phyloP scores from a whole-genome alignment of 2,329 filamentous ascomycete species.

The Colletotrichum theobromicola region DNA sequence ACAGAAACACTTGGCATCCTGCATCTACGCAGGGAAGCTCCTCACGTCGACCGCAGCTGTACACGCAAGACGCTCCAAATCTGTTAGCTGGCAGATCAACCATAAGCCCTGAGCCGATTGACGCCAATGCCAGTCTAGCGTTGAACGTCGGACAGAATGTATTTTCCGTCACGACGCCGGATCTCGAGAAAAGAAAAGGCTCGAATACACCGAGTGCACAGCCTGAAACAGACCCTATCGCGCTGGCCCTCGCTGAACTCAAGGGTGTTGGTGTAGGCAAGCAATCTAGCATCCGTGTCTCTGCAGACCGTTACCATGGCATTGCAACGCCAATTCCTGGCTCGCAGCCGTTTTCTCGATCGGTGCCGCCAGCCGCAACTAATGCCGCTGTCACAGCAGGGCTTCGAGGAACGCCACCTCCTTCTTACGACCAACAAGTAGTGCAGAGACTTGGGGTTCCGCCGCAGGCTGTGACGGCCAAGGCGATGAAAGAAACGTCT shows the following conservation, averaged over 20 bases:
- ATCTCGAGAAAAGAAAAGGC: conserved; percentile 55
- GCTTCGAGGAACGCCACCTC: conserved; percentile 80
- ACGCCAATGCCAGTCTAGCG: conserved; percentile 90
- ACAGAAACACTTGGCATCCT: conserved; percentile 66
- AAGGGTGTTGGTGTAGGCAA: conserved; percentile 82
- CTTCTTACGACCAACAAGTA: conserved; percentile 81
- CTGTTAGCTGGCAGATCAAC: conserved; percentile 48
- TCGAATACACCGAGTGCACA: conserved; percentile 44
- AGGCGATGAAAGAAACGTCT: conserved; percentile 94
- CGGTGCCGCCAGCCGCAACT: conserved; percentile 41
- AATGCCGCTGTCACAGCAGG: conserved; percentile 55
- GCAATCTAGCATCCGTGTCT: conserved; percentile 80
- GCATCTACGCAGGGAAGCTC: conserved; percentile 32
- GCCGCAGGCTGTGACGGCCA: conserved; percentile 88
- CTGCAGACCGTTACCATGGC: conserved; percentile 96
- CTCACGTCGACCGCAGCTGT: conserved; percentile 43
- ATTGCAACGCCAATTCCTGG: conserved; percentile 80
- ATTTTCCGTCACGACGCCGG: conserved; percentile 86
- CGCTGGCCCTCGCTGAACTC: conserved; percentile 87
- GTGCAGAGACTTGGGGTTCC: conserved; percentile 83
- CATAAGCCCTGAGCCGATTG: conserved; percentile 81
- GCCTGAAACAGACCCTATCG: conserved; percentile 85
- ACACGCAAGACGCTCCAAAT: conserved; percentile 41
- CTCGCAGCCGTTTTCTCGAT: conserved; percentile 46
- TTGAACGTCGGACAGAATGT: conserved; percentile 96